Base-by-base conservation (phyloP, 1,284 basidiomycete genomes). In the Amylostereum areolatum region DNA sequence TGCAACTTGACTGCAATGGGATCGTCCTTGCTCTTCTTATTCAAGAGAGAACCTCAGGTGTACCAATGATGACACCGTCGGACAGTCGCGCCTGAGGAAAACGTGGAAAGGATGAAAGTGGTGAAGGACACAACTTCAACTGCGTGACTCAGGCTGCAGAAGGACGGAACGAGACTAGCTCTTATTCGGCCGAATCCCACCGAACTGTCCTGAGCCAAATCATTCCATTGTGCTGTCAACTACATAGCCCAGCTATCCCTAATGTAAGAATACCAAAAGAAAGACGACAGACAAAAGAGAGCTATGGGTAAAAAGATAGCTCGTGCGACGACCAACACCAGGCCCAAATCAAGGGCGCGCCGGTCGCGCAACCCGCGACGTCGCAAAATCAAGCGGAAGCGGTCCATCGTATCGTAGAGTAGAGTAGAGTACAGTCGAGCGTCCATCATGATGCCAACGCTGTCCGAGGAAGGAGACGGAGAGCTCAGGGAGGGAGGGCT, bases 161-260 rank as follows among this genome's bases (percentile, higher is more conserved):
- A 18, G 18, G 18, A 18, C 18, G 18, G 18, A 18, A 18, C 18
- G 18, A 18, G 18, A 18, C 18, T 18, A 1, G 18, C 18, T 18
- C 18, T 18, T 18, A 18, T 18, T 18, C 18, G 18, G 18, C 18
- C 18, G 18, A 18, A 18, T 18, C 18, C 18, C 18, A 18, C 18
- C 18, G 18, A 18, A 18, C 18, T 18, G 18, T 18, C 18, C 18
- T 43, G 41, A 43, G 41, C 41, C 41, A 25, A 43, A 42, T n/a
- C 11, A 28, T 49, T 30, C 40, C 34, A 43, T 49, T 44, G 47
- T 43, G 40, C 42, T 34, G 47, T 44, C 47, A 27, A 27, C 35
- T 31, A 18, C 10, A 44, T 46, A 49, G 47, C 47, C 47, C 47
- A 49, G 47, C 47, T 49, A 49, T 49, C 43, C 47, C 31, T 43